Conservation (phyloP, 208 protist species). For the Naegleria gruberi region DNA sequence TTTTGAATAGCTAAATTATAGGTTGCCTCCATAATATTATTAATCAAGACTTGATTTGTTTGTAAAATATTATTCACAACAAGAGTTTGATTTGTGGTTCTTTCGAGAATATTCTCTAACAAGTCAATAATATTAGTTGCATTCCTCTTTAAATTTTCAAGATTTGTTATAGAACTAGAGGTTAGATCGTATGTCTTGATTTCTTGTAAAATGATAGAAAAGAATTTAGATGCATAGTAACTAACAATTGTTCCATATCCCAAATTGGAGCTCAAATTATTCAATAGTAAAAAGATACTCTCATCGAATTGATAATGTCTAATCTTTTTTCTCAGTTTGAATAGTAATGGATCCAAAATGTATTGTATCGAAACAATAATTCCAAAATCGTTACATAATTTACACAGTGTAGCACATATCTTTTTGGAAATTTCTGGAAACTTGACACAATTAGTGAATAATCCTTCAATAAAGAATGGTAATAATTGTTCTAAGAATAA, state of each 20-base stretch:
- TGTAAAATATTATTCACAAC: background rate
- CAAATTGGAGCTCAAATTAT: background rate
- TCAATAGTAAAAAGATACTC: background rate
- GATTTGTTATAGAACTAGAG: background rate
- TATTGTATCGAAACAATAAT: background rate
- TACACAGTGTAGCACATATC: background rate
- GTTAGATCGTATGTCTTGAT: background rate
- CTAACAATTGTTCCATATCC: background rate
- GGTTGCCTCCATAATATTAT: background rate
- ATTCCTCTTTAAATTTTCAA: background rate
- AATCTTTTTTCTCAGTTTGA: background rate
- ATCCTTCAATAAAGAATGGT: background rate
- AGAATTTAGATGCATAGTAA: background rate
- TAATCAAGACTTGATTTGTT: background rate
- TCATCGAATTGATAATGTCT: background rate
- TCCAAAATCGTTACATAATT: background rate
- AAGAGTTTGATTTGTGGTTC: background rate
- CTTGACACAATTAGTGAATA: background rate
- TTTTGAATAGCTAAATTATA: background rate
- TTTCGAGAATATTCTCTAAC: background rate
- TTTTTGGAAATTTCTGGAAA: background rate
- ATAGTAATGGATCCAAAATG: background rate
- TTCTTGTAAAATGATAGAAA: background rate
- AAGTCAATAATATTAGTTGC: background rate
- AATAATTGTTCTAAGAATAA: slow-evolving; percentile 14